A percentile compares a stretch with the other conserved stretches of the same genome.
Conservation (phyloP, 192 early-diverging fungal genomes). For the Coemansia sp. region DNA sequence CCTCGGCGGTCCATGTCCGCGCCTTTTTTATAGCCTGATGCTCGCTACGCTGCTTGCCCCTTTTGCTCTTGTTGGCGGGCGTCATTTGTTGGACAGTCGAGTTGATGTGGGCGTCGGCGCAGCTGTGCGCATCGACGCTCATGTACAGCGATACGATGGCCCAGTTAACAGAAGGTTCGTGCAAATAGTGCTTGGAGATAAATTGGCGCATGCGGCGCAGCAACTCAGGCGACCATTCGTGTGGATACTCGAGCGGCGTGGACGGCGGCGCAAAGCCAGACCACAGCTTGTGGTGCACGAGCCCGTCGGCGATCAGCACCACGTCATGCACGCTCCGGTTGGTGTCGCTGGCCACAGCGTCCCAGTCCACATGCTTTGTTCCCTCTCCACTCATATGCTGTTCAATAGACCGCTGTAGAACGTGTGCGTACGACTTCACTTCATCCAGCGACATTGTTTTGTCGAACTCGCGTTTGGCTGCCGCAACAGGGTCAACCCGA, state of each 20-base stretch:
- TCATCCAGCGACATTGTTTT: background rate
- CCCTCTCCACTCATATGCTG: background rate
- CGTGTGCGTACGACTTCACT: background rate
- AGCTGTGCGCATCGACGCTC: background rate
- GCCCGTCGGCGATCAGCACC: background rate
- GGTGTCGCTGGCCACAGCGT: background rate
- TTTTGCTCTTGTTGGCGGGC: background rate
- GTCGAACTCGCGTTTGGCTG: background rate
- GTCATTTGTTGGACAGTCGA: background rate
- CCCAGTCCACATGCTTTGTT: background rate
- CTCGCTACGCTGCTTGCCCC: too few relatives aligned
- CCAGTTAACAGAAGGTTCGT: background rate
- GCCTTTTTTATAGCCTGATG: background rate
- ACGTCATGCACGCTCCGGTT: background rate
- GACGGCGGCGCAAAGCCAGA: background rate
- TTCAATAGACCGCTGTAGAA: background rate
- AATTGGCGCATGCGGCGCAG: background rate
- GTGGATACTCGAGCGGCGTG: background rate
- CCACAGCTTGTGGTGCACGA: background rate
- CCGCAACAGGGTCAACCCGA: too few relatives aligned
- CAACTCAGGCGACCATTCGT: background rate
- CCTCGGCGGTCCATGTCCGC: background rate
- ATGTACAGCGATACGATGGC: background rate
- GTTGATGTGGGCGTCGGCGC: background rate
- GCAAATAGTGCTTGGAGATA: background rate